Evolutionary conservation across 116 monocot species (phyloP), one percentile per base, ranked within the genome.

Genomic region (Thalassia testudinum): DNA sequence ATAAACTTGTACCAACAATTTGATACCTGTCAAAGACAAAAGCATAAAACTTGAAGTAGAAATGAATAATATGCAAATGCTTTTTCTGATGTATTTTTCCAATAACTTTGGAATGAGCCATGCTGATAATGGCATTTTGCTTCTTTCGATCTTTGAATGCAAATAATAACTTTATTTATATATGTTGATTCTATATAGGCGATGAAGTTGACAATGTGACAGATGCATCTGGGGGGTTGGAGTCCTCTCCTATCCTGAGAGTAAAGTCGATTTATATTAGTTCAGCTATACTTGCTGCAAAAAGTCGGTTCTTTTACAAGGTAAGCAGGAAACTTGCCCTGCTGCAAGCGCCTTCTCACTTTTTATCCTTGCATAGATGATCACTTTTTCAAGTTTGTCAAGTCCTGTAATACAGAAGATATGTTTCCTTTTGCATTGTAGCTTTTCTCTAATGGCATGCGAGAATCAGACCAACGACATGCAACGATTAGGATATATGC

Each of bases 361-460:
- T 34, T 3, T 34, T 3, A n/a, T n/a, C n/a, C n/a, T n/a, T n/a
- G n/a, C n/a, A 34, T 34, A 34, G 30, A 34, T n/a, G n/a, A n/a
- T 34, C 30, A 34, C 10, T 34, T 34, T 34, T 10, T 10, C 10
- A 34, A 10, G 6, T 34, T 5, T 5, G 3, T 14, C 28, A n/a
- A 15, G 25, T 8, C 5, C 12, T 50, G 21, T 11, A 17, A 25
- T 0, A 52, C 42, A 10, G 30, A 34, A 34, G 6, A n/a, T 58
- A 43, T 12, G 44, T 60, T 64, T 52, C 26, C 53, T 47, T 74
- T 52, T 38, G 37, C 45, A 54, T 52, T 61, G 27, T 70, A 97
- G 97, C 97, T 97, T 70, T 97, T 97, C 64, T 89, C 97, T 45
- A 97, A 97, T 75, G 97, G 97, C 15, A 89, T 89, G 89, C 70